These are phyloP conservation scores for Cyberlindnera maritima DNA, from an alignment of 805 yeast genomes.

Conservation along the genomic window DNA sequence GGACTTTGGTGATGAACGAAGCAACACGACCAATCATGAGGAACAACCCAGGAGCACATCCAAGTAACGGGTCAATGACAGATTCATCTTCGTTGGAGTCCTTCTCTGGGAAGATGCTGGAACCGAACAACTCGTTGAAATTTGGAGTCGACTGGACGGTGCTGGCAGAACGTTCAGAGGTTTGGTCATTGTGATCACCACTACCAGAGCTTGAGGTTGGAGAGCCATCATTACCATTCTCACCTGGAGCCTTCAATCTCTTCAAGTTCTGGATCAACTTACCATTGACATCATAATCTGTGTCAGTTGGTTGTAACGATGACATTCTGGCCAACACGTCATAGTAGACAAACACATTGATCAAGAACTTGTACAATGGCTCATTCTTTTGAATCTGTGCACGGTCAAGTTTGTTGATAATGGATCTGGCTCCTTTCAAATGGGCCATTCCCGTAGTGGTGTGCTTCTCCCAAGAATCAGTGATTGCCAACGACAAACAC, in stretches of 20 bases:
- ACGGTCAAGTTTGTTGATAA: slow-evolving; percentile 44
- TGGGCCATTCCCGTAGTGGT: slow-evolving; percentile 69
- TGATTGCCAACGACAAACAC: slow-evolving; percentile 58
- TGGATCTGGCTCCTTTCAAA: slow-evolving; percentile 61
- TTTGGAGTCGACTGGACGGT: slow-evolving; percentile 10
- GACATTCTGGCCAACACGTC: slow-evolving; percentile 69
- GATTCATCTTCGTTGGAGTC: slow-evolving; percentile 12
- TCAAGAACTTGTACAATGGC: slow-evolving; percentile 22
- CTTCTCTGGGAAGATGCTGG: slow-evolving; percentile 14
- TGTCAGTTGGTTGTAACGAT: slow-evolving; percentile 43
- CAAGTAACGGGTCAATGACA: slow-evolving; percentile 60
- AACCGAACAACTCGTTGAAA: slow-evolving; percentile 16
- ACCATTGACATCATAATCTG: slow-evolving; percentile 21
- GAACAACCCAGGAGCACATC: slow-evolving; percentile 64
- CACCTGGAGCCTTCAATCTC: slow-evolving; percentile 7
- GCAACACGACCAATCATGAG: slow-evolving; percentile 66
- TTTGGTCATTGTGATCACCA: neutral
- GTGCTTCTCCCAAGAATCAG: slow-evolving; percentile 69
- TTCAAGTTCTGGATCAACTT: slow-evolving; percentile 13
- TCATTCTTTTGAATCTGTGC: slow-evolving; percentile 13
- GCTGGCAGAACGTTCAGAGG: neutral
- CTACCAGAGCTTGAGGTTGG: neutral
- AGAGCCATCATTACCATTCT: neutral
- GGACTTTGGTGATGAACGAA: slow-evolving; percentile 46
- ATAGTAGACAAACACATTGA: slow-evolving; percentile 60